These are phyloP conservation scores for Pseudonitzschia multiseries DNA, from an alignment of 108 stramenopile genomes.

Conservation along the genomic window DNA sequence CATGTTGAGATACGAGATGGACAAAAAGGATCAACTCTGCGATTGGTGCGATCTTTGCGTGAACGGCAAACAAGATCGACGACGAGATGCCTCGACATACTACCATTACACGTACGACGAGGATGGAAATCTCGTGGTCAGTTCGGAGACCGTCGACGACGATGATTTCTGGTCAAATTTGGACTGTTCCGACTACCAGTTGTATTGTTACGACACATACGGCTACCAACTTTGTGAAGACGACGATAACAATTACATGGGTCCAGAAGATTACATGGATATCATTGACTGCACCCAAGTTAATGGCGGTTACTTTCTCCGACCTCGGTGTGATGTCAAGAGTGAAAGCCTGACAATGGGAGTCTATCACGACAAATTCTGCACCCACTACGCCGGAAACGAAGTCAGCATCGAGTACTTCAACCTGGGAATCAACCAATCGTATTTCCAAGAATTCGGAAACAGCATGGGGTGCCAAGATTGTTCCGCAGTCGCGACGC, in stretches of 20 bases:
- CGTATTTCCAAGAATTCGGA: slow-evolving; percentile 44
- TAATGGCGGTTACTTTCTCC: slow-evolving; percentile 45
- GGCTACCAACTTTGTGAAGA: slow-evolving; percentile 29
- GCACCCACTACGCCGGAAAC: slow-evolving; percentile 50
- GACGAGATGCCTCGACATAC: slow-evolving; percentile 10
- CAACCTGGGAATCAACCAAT: slow-evolving; percentile 37
- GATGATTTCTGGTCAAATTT: slow-evolving; percentile 18
- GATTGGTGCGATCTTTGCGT: slow-evolving; percentile 44
- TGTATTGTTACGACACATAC: slow-evolving; percentile 34
- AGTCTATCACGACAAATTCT: slow-evolving; percentile 60
- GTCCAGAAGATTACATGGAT: slow-evolving; percentile 32
- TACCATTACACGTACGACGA: slow-evolving; percentile 29
- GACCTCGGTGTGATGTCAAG: slow-evolving; percentile 53
- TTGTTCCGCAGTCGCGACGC: slow-evolving; percentile 52
- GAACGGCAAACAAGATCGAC: slow-evolving; percentile 14
- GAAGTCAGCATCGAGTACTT: slow-evolving; percentile 45
- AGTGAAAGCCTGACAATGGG: slow-evolving; percentile 45
- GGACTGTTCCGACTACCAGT: slow-evolving; percentile 24
- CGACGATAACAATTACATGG: slow-evolving; percentile 27
- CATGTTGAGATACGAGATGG: slow-evolving; percentile 47
- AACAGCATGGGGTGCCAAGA: slow-evolving; percentile 33
- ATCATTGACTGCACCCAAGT: slow-evolving; percentile 49
- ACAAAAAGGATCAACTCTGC: slow-evolving; percentile 52
- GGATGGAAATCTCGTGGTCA: slow-evolving; percentile 19
- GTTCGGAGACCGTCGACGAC: slow-evolving; percentile 2